Base-by-base conservation (phyloP, 176 grass and related monocot genomes). In the Oryza meridionalis region DNA sequence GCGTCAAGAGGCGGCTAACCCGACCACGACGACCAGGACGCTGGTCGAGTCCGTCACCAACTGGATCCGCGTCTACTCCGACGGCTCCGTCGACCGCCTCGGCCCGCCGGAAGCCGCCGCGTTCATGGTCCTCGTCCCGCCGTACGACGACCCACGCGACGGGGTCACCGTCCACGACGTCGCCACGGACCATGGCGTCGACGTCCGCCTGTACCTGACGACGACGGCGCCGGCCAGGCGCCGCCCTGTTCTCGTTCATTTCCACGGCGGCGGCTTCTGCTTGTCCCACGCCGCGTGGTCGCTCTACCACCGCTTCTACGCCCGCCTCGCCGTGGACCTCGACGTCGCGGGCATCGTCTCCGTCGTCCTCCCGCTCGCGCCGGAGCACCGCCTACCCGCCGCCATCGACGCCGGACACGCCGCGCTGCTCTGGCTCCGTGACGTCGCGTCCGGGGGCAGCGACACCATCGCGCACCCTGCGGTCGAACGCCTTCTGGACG, bases 241-340 rank as follows among this genome's bases (percentile, higher is more conserved):
- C 6, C 73, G 74, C 2, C 89, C 89, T 0, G 82, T 88, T 47
- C 70, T 91, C 58, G 9, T 92, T 53, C 90, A 92, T 63, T 70
- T 92, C 67, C 90, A 88, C 21, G 90, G 86, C 27, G 90, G 86
- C 1, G 90, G 22, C n/a, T 92, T 92, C 73, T 86, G 86, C 70
- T 0, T 92, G 35, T 86, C 86, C 17, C 72, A 77, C 4, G 14
- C 77, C 6, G 77, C 82, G 0, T 88, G 90, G 86, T 32, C 77
- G 22, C 49, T 92, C 43, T 92, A 88, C 90, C 90, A 92, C 70
- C 73, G 80, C 24, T 92, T 88, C 67, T 88, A 92, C 61, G 64
- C 74, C 0, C 80, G 67, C 1, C 83, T 92, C 51, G 19, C 62
- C 19, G 58, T 42, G 14, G 11, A 69, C 14, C 35, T 85, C n/a